phyloP scores from a whole-genome alignment of 2,329 filamentous ascomycete species.

The Coleophoma eucalyptorum region DNA sequence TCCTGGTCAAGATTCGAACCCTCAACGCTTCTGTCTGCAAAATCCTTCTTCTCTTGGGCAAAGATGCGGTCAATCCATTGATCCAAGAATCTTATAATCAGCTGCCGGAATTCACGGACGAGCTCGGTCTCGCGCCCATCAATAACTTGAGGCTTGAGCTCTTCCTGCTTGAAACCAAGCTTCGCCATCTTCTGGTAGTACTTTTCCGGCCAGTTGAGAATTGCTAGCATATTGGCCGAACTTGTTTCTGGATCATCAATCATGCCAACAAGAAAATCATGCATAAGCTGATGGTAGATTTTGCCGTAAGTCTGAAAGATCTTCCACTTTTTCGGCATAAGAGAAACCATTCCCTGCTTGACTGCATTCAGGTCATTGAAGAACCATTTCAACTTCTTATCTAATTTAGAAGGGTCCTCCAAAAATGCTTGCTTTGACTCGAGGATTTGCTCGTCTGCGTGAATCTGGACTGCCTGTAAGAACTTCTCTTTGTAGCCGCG shows the following conservation, averaged over 20 bases:
- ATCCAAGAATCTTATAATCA: slow-evolving; percentile 93
- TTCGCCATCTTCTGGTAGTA: slow-evolving; percentile 97
- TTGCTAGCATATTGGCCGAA: slow-evolving; percentile 82
- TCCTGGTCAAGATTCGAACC: slow-evolving; percentile 76
- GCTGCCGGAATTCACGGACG: slow-evolving; percentile 86
- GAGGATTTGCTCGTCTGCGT: slow-evolving; percentile 58
- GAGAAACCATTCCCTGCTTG: slow-evolving; percentile 82
- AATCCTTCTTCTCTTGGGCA: slow-evolving; percentile 74
- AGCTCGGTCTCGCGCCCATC: slow-evolving; percentile 88
- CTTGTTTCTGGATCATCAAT: slow-evolving; percentile 83
- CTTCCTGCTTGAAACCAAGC: slow-evolving; percentile 72
- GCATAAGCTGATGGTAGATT: slow-evolving; percentile 94
- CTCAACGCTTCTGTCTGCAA: slow-evolving; percentile 72
- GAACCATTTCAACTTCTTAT: slow-evolving; percentile 91
- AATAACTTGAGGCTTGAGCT: slow-evolving; percentile 81
- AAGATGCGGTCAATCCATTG: slow-evolving; percentile 98
- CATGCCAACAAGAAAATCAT: slow-evolving; percentile 80
- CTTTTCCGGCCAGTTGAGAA: slow-evolving; percentile 92
- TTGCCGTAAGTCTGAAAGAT: slow-evolving; percentile 87
- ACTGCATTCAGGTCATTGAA: slow-evolving; percentile 98
- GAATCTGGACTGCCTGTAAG: slow-evolving; percentile 62
- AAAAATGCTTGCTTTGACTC: slow-evolving; percentile 67
- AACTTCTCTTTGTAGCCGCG: slow-evolving; percentile 98
- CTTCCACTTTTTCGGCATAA: slow-evolving; percentile 96
- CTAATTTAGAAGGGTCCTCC: slow-evolving; percentile 75